Base-by-base conservation (phyloP, 331 rosid genomes). In the Rhamnella rubrinervis region DNA sequence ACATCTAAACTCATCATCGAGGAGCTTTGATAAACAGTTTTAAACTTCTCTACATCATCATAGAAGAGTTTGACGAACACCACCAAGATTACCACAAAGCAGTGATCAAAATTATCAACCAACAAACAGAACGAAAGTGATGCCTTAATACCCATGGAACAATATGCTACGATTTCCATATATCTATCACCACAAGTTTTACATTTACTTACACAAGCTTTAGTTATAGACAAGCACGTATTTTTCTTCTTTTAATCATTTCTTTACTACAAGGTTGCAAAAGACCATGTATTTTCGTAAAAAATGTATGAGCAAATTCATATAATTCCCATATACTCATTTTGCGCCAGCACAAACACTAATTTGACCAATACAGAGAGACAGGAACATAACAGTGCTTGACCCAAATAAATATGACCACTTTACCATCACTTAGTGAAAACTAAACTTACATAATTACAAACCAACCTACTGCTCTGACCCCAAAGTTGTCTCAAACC, bases 31-130 rank as follows among this genome's bases (percentile, higher is more conserved):
- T 69, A 20, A 73, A 47, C 70, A 65, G 23, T 5, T 38, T 23
- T 66, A 61, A 60, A 17, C 19, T 26, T 57, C 5, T 26, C 21
- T 31, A 28, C 5, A 26, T 16, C 71, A 39, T 63, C 80, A 72
- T 6, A 64, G 39, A 68, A 59, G 52, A 62, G 16, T 52, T 6
- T 44, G 3, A 12, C 15, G 5, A 39, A 52, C 20, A 25, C 18
- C 41, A 60, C 23, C 19, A 62, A 26, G 11, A 19, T 25, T 8
- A 41, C 31, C 25, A 58, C 6, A 1, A 39, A 7, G 26, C 15
- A 61, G 7, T 15, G 49, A 66, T 28, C 35, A 31, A 31, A 31
- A 31, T 26, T 31, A 71, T 23, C n/a, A 58, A 49, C 35, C 52
- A 64, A 49, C 26, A 53, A 15, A 40, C 51, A 61, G 37, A 66